Conservation (phyloP, 2,329 filamentous ascomycete genomes). For the Periglandula ipomoeae region DNA sequence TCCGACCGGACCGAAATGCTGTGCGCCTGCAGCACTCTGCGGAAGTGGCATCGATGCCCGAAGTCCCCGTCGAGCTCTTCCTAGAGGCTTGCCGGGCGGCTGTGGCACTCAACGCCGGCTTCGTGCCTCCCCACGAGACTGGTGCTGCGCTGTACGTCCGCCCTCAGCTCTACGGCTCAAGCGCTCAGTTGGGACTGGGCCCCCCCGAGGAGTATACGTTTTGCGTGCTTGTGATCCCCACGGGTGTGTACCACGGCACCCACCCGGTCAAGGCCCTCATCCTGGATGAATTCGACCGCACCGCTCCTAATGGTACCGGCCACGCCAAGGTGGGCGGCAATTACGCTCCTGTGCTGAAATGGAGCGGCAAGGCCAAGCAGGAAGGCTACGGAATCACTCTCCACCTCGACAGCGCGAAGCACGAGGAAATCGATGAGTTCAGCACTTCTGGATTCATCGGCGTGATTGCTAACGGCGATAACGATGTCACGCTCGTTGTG, state of each 20-base stretch:
- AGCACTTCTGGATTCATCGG: conserved; percentile 91
- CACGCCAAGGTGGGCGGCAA: conserved; percentile 93
- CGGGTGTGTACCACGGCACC: conserved; percentile 86
- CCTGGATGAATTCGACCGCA: conserved; percentile 85
- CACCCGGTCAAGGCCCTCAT: conserved; percentile 82
- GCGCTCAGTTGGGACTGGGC: conserved; percentile 75
- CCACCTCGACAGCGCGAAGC: conserved; percentile 77
- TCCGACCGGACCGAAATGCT: conserved; percentile 82
- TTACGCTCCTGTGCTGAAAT: conserved; percentile 83
- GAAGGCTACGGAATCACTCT: conserved; percentile 90
- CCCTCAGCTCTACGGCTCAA: conserved; percentile 78
- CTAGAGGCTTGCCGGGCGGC: conserved; percentile 67
- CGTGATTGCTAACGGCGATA: conserved; percentile 48
- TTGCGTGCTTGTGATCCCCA: conserved; percentile 80
- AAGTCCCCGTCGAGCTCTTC: conserved; percentile 69
- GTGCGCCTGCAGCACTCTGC: conserved; percentile 76
- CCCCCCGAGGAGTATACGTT: conserved; percentile 92
- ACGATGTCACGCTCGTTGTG: conserved; percentile 64
- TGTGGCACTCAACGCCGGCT: conserved; percentile 81
- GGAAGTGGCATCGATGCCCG: conserved; percentile 72
- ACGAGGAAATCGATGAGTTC: conserved; percentile 89
- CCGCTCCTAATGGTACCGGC: conserved; percentile 84
- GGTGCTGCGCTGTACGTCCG: conserved; percentile 90
- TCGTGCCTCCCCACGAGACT: conserved; percentile 80
- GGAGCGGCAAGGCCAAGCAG: conserved; percentile 70